Percentiles rank a stretch among this genome's conserved stretches.
Conservation (phyloP, 768 basidiomycete species). For the Calocybe indica region DNA sequence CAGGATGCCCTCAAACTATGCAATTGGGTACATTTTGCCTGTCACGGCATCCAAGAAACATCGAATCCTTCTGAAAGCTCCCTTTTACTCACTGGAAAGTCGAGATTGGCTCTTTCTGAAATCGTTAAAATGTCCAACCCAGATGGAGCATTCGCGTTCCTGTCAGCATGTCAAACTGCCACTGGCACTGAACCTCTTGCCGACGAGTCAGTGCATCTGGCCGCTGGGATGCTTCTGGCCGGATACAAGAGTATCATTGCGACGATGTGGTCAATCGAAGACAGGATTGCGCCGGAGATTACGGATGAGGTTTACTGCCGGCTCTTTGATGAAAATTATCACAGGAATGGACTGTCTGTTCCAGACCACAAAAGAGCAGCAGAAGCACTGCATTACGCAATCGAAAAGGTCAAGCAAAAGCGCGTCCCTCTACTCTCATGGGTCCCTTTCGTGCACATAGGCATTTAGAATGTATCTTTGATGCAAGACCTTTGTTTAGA, state of each 20-base stretch:
- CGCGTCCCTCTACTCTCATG: no score
- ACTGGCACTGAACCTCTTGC: constrained; percentile 15
- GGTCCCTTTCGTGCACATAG: no score
- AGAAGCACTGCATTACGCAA: no score
- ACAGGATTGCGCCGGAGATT: no score
- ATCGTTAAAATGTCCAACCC: constrained; percentile 15
- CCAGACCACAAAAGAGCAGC: no score
- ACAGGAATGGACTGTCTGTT: no score
- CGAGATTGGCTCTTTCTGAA: constrained; percentile 10
- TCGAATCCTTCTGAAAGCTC: constrained; percentile 19
- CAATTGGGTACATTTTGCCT: constrained; percentile 21
- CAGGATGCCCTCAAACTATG: no score
- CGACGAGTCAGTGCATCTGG: constrained; percentile 20
- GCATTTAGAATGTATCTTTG: no score
- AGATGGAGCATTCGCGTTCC: constrained; percentile 15
- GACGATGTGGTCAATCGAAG: constrained; percentile 13
- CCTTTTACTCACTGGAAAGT: constrained; percentile 12
- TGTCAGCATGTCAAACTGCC: constrained; percentile 29
- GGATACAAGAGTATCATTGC: constrained; percentile 18
- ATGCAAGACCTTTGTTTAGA: no score
- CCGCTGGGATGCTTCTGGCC: constrained; percentile 15
- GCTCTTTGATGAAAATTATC: no score
- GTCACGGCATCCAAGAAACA: constrained; percentile 21
- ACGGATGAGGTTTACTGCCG: no score
- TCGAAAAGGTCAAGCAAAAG: no score